phyloP scores from a whole-genome alignment of 2,329 filamentous ascomycete species.

The Apiospora hydei region DNA sequence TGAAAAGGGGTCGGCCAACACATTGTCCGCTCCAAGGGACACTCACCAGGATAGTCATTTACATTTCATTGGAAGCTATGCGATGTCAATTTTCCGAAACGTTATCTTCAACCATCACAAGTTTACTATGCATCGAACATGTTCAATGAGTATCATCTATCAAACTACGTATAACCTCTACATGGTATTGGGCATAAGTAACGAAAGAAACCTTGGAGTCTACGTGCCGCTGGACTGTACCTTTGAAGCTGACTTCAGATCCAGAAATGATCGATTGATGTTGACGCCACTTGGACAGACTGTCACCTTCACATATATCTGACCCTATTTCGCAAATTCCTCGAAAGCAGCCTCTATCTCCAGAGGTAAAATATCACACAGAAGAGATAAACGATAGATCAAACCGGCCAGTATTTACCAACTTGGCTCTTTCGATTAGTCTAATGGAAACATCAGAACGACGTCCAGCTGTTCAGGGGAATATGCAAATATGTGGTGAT shows the following conservation, averaged over 20 bases:
- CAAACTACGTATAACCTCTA: neutral
- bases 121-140: neutral
- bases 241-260: neutral
- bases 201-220: too few species aligned
- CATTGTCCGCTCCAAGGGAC: too few species aligned
- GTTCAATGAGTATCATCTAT: neutral
- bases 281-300: too few species aligned
- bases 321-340: too few species aligned
- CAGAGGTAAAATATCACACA: neutral
- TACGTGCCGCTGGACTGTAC: too few species aligned
- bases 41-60: too few species aligned
- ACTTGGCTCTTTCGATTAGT: neutral
- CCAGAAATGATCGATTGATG: neutral
- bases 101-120: too few species aligned
- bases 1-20: neutral
- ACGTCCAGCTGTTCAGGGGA: neutral
- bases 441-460: neutral
- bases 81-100: too few species aligned
- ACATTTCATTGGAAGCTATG: too few species aligned
- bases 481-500: neutral
- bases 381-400: neutral
- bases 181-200: neutral
- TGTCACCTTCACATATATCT: neutral
- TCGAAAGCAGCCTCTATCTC: neutral
- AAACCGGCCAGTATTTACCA: neutral